Conservation (phyloP, 331 rosid species). For the Acacia concinna region DNA sequence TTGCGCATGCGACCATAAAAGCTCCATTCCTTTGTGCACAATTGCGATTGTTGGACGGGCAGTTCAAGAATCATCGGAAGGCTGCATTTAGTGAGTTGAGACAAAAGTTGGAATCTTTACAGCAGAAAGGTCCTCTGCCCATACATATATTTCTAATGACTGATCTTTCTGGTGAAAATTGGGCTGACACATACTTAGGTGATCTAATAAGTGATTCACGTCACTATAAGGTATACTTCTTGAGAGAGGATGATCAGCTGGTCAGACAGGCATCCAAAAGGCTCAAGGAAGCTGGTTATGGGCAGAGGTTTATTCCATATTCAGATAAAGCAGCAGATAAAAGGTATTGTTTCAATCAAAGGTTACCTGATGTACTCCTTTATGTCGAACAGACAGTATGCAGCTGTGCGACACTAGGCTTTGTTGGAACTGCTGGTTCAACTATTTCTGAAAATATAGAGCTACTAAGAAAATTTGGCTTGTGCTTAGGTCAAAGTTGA, state of each 20-base stretch:
- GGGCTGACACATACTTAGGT: constrained; percentile 77
- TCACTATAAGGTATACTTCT: constrained; percentile 56
- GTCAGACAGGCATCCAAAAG: constrained; percentile 49
- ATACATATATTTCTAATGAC: constrained; percentile 79
- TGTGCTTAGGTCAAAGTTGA: constrained; percentile 40
- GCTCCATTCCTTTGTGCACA: constrained; percentile 85
- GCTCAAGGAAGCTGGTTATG: constrained; percentile 53
- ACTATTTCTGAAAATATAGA: constrained; percentile 88
- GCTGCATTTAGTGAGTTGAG: constrained; percentile 61
- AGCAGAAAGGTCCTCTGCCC: constrained; percentile 46
- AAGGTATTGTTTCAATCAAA: constrained; percentile 51
- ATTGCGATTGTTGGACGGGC: constrained; percentile 85
- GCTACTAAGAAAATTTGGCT: constrained; percentile 61
- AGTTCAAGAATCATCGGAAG: constrained; percentile 86
- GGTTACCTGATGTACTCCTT: constrained; percentile 63
- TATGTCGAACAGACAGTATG: constrained; percentile 77
- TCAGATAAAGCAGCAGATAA: constrained; percentile 35
- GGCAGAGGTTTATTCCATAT: constrained; percentile 46
- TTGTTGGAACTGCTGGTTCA: constrained; percentile 90
- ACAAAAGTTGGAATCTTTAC: constrained; percentile 55
- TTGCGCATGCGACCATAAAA: constrained; percentile 45
- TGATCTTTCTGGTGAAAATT: constrained; percentile 75
- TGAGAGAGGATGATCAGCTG: constrained; percentile 55
- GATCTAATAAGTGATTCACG: constrained; percentile 51
- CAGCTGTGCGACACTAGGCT: constrained; percentile 86